phyloP scores from a whole-genome alignment of 2,329 filamentous ascomycete species.

The Phialophora tarda region DNA sequence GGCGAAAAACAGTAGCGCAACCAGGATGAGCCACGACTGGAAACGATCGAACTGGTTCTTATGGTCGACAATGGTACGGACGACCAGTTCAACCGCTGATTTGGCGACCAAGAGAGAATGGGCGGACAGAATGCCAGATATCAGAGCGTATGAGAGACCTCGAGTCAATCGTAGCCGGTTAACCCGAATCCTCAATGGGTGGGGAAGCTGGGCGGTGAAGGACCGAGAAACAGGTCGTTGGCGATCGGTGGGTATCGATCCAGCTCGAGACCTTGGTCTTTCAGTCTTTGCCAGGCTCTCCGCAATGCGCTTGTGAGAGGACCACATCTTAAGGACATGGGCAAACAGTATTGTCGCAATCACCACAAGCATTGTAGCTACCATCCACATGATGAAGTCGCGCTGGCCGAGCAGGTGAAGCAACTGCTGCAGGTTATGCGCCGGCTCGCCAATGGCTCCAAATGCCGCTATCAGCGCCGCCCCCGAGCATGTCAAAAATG shows the following conservation, averaged over 20 bases:
- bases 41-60: conserved; percentile 94
- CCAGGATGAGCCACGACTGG: conserved; percentile 90
- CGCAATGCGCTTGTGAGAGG: conserved; percentile 37
- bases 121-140: conserved; percentile 91
- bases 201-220: conserved; percentile 49
- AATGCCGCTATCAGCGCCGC: conserved; percentile 93
- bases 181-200: conserved; percentile 50
- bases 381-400: conserved; percentile 88
- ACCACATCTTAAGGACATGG: conserved; percentile 48
- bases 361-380: conserved; percentile 75
- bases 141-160: conserved; percentile 84
- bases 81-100: conserved; percentile 91
- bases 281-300: conserved; percentile 36
- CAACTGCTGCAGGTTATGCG: conserved; percentile 83
- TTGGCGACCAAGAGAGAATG: conserved; percentile 94
- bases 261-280: conserved; percentile 31
- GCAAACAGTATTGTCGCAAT: conserved; percentile 68
- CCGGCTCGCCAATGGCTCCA: conserved; percentile 89
- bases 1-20: conserved; percentile 79
- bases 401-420: conserved; percentile 73
- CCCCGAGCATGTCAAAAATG: conserved; percentile 81
- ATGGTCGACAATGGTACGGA: conserved; percentile 77
- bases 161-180: conserved; percentile 74
- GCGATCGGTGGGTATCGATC: conserved; percentile 39
- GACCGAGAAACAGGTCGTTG: conserved; percentile 43